Base-by-base conservation (phyloP, 2,329 filamentous ascomycete genomes). In the Pseudocercospora eumusae region DNA sequence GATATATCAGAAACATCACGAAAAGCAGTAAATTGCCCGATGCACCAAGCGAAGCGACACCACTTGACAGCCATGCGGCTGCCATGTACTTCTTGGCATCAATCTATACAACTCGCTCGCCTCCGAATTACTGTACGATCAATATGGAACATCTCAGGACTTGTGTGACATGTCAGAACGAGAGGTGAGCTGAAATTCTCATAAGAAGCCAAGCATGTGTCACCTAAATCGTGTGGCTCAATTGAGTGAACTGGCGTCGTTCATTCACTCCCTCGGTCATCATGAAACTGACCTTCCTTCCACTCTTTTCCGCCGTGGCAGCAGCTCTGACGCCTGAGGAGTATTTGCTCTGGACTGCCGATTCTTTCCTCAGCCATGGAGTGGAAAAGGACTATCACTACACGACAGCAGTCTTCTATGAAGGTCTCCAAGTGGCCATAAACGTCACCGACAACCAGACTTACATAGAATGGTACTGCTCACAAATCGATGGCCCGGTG, bases 401-500 rank as follows among this genome's bases (percentile, higher is more conserved):
- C 57, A 60, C 59, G 1, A 66, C 62, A 2, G 60, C 61, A 8
- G 64, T 66, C 9, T 59, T 68, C 50, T 68, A 68, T 55, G 53
- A 58, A 0, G 66, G 64, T 50, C 64, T 64, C 21, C 60, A 68
- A 56, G 63, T 58, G 18, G 62, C 63, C 23, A 66, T 66, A 18
- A 60, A 57, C 11, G 40, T 63, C 18, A 65, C 64, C 15, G 27
- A 42, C 1, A 64, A 66, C 33, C 55, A 68, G 15, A 65, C 59
- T 10, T 60, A 65, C 45, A 59, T 65, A 20, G 64, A 66, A n/a
- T 68, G 64, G 64, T 64, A 64, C 28, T 45, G 54, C n/a, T 65
- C 64, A 3, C 66, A 66, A 27, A 65, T 68, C 25, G 66, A 68
- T 8, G 81, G 83, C 55, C 74, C 75, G 0, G 75, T 84, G 7